Percentiles rank a stretch among this genome's conserved stretches.
phyloP scores from a whole-genome alignment of 1,139 yeast genomes.

The Pichia inconspicua region DNA sequence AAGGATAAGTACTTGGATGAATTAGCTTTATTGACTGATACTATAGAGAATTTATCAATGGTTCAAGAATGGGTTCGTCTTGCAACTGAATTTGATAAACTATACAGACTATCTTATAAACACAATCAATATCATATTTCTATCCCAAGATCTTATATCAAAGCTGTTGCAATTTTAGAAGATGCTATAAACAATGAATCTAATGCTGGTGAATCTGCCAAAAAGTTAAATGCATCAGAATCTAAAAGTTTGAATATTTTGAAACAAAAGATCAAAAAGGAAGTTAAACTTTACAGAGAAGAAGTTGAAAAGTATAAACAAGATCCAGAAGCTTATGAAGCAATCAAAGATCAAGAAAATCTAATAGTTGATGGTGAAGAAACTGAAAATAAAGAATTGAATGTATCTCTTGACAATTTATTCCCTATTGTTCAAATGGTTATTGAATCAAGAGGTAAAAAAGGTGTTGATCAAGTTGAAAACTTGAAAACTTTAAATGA shows the following conservation, averaged over 20 bases:
- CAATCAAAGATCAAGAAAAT: slow-evolving; percentile 25
- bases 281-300: slow-evolving; percentile 56
- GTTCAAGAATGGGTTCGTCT: slow-evolving; percentile 77
- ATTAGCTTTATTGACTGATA: slow-evolving; percentile 58
- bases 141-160: slow-evolving; percentile 66
- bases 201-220: slow-evolving; percentile 37
- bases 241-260: slow-evolving; percentile 83
- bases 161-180: slow-evolving; percentile 65
- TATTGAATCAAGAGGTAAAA: slow-evolving; percentile 90
- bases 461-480: slow-evolving; percentile 77
- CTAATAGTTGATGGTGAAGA: slow-evolving; percentile 19
- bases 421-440: slow-evolving; percentile 70
- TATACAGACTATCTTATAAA: slow-evolving; percentile 58
- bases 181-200: slow-evolving; percentile 59
- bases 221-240: slow-evolving; percentile 74
- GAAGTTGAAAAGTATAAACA: slow-evolving; percentile 55
- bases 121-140: slow-evolving; percentile 67
- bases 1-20: slow-evolving; percentile 90
- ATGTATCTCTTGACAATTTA: slow-evolving; percentile 31
- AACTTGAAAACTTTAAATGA: slow-evolving; percentile 68
- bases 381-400: slow-evolving; percentile 29
- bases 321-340: slow-evolving; percentile 67
- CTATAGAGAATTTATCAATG: slow-evolving; percentile 61
- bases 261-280: slow-evolving; percentile 83
- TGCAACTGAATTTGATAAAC: slow-evolving; percentile 69